A percentile compares a stretch with the other conserved stretches of the same genome.
phyloP scores from a whole-genome alignment of 2,329 filamentous ascomycete species.

The Ceratocystis cubensis region DNA sequence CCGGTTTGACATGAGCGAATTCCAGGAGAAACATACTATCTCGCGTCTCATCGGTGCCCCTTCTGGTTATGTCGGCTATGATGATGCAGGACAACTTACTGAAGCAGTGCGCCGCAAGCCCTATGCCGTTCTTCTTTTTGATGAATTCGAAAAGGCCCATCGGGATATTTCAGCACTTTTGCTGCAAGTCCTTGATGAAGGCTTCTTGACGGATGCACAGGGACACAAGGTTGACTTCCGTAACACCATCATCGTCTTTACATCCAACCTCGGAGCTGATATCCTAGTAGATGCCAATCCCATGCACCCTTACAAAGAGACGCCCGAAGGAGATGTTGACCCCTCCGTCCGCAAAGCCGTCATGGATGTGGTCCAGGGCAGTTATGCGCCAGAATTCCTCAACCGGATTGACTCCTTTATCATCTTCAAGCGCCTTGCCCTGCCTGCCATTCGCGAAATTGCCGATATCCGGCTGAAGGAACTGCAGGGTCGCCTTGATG shows the following conservation, averaged over 20 bases:
- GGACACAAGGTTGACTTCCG: conserved; percentile 94
- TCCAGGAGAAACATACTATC: conserved; percentile 93
- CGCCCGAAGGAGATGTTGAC: conserved; percentile 55
- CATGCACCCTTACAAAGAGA: conserved; percentile 50
- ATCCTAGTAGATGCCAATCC: conserved; percentile 70
- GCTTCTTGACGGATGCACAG: conserved; percentile 87
- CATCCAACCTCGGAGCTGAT: conserved; percentile 85
- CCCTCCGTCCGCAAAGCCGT: conserved; percentile 63
- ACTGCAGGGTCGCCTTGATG: conserved; percentile 69
- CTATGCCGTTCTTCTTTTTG: conserved; percentile 86
- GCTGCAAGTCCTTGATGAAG: conserved; percentile 89
- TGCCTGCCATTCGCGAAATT: conserved; percentile 70
- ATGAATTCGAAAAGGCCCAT: conserved; percentile 97
- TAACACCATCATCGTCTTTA: conserved; percentile 92
- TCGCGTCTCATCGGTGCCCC: conserved; percentile 85
- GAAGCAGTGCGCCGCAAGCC: conserved; percentile 91
- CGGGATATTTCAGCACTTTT: conserved; percentile 85
- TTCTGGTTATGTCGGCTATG: conserved; percentile 91
- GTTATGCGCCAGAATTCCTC: conserved; percentile 82
- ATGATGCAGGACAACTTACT: conserved; percentile 90
- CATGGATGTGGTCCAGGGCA: conserved; percentile 68
- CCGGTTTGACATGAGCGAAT: conserved; percentile 95
- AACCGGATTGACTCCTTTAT: conserved; percentile 97
- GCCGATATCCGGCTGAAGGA: conserved; percentile 84
- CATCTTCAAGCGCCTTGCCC: conserved; percentile 77